Base-by-base conservation (phyloP, 108 stramenopile genomes). In the Cyclotella kingstonii region DNA sequence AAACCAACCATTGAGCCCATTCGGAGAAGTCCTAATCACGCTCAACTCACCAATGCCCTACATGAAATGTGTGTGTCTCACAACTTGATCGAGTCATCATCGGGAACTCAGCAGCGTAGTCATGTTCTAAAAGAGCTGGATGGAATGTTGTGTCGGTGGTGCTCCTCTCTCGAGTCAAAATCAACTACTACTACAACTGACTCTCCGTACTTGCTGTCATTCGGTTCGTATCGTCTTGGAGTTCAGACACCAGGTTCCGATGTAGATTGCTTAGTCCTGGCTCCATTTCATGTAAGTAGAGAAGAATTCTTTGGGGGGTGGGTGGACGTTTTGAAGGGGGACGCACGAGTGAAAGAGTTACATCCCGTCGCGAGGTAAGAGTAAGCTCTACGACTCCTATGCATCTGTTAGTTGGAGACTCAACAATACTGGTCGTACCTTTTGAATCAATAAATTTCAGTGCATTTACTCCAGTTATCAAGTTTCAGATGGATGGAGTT, bases 401-500 rank as follows among this genome's bases (percentile, higher is more conserved):
- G 35, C 21, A 36, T 44, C 5, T 55, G 22, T 28, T 34, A 11
- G 1, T 28, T 18, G 14, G 39, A 43, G 40, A 18, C 29, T 28
- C 36, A 15, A 39, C 3, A 10, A 17, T 36, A 35, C 29, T 11
- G 2, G 29, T 11, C 53, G 2, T 12, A 25, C 5, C 27, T 31
- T 18, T n/a, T 74, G 21, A 60, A 56, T n/a, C n/a, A n/a, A n/a
- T n/a, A n/a, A n/a, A n/a, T 21, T 1, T 12, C 45, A 56, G 55
- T 2, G 90, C 90, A 5, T 86, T 81, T 54, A 83, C 85, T 47
- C 90, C 90, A 21, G 90, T 91, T 9, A 69, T 91, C 53, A 91
- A 91, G 53, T 86, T 86, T 55, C 48, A 50, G 23, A 57, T 90
- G 38, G 60, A 84, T 39, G 78, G 72, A 0, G 75, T 90, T 23